Base-by-base conservation (phyloP, 225 moss, liverwort and hornwort species). In the Physcomitrium patens region DNA sequence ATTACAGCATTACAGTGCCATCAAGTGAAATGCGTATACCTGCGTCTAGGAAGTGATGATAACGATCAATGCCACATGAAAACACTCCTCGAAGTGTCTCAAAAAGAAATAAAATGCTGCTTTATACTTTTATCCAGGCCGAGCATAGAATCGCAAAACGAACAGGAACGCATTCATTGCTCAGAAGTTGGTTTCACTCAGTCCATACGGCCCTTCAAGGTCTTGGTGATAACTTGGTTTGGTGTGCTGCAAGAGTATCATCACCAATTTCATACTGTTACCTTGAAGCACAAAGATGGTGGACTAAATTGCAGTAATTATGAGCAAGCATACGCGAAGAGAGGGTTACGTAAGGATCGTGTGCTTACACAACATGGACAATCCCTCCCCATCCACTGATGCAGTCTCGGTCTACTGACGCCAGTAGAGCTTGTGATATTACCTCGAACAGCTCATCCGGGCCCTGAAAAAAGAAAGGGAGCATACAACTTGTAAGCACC, bases 331-430 rank as follows among this genome's bases (percentile, higher is more conserved):
- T 2, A 37, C 1, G 28, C 5, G 12, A 11, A 62, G 11, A 15
- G 55, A 2, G 12, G 13, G 49, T 5, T 10, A 46, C 9, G 22
- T 17, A 16, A 12, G n/a, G n/a, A 28, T 13, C n/a, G 28, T 24
- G 28, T 65, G 69, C 93, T 90, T 91, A 90, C 87, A 89, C 89
- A 53, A 90, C 51, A 70, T 92, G 79, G 22, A 92, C 92, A 65
- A 89, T 81, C 12, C 86, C 92, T 62, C 92, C 87, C 83, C 90
- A 91, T 59, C 92, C 90, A 88, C 89, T 87, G 72, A 90, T 87
- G 68, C 94, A 94, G 67, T 87, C 90, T 14, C 91, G 85, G 24
- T 92, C 90, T 55, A 92, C 82, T 31, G 91, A 92, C 31, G 83
- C 87, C 70, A 92, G 49, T 51, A 94, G 68, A 31, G 94, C 94